A percentile compares a stretch with the other conserved stretches of the same genome.
Evolutionary conservation across 2,329 filamentous ascomycete species (phyloP).

Genomic region (Fusarium newnesense): DNA sequence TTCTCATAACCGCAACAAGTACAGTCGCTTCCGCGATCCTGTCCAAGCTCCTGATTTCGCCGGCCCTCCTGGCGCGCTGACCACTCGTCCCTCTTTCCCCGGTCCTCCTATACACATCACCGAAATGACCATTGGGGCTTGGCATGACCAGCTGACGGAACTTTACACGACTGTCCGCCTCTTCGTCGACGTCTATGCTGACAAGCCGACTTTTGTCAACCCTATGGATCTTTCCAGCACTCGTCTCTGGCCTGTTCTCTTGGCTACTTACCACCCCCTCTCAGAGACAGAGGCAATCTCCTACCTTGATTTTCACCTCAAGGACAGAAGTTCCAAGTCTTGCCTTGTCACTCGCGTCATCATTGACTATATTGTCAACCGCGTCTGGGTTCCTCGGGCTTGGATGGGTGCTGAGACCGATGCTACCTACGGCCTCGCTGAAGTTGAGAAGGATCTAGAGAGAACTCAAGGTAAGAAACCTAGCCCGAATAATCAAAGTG

Average conservation of each 20-base stretch:
- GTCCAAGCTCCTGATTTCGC: constrained; percentile 32
- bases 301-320: constrained; percentile 55
- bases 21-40: constrained; percentile 45
- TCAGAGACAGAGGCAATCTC: constrained; percentile 52
- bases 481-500: too few relatives aligned
- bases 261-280: constrained; percentile 52
- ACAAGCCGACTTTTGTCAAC: constrained; percentile 45
- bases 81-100: constrained; percentile 29
- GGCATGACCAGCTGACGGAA: constrained; percentile 52
- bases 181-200: constrained; percentile 51
- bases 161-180: constrained; percentile 50
- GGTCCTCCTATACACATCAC: constrained; percentile 50
- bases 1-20: constrained; percentile 44
- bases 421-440: constrained; percentile 48
- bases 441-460: constrained; percentile 52
- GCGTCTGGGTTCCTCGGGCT: constrained; percentile 53
- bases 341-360: constrained; percentile 57
- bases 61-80: constrained; percentile 25
- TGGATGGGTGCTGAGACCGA: constrained; percentile 53
- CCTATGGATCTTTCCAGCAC: constrained; percentile 44
- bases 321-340: constrained; percentile 52
- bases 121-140: constrained; percentile 47
- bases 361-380: constrained; percentile 55
- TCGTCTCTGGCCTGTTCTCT: constrained; percentile 51
- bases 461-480: constrained; percentile 46